Percentiles rank a stretch among this genome's conserved stretches.
phyloP scores from a whole-genome alignment of 306 rosid species.

The Vigna hirtella region DNA sequence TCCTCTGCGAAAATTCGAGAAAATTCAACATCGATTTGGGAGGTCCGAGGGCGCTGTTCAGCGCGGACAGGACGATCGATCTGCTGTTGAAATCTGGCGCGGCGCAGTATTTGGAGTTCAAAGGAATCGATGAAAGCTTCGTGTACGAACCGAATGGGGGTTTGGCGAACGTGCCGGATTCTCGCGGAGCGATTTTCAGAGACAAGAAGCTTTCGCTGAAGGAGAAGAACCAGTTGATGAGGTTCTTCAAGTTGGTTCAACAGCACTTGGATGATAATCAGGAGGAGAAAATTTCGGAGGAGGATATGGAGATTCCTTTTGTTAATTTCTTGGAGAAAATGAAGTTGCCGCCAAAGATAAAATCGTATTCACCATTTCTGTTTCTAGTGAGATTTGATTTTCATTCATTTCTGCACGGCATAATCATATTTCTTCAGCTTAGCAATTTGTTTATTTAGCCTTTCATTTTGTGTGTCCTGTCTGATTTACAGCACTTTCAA shows the following conservation, averaged over 20 bases:
- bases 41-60: conserved; percentile 76
- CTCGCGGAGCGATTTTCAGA: conserved; percentile 88
- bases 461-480: conserved; percentile 12
- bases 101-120: conserved; percentile 71
- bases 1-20: conserved; percentile 57
- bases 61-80: conserved; percentile 64
- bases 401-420: neutral
- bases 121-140: conserved; percentile 72
- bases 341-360: conserved; percentile 82
- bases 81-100: conserved; percentile 68
- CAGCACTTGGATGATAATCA: conserved; percentile 59
- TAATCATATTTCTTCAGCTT: neutral
- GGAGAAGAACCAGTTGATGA: conserved; percentile 88
- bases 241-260: conserved; percentile 90
- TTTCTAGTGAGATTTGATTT: conserved; percentile 58
- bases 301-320: conserved; percentile 82
- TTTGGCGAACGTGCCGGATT: conserved; percentile 76
- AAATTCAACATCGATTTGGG: conserved; percentile 73
- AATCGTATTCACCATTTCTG: conserved; percentile 74
- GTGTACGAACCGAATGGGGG: conserved; percentile 59
- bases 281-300: conserved; percentile 62
- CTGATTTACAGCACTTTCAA: conserved; percentile 12
- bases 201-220: conserved; percentile 69
- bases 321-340: conserved; percentile 72
- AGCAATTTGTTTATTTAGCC: neutral